Percentiles rank a stretch among this genome's conserved stretches.
These are phyloP conservation scores for Malassezia yamatoensis DNA, from an alignment of 1,284 basidiomycete species.

Conservation along the genomic window DNA sequence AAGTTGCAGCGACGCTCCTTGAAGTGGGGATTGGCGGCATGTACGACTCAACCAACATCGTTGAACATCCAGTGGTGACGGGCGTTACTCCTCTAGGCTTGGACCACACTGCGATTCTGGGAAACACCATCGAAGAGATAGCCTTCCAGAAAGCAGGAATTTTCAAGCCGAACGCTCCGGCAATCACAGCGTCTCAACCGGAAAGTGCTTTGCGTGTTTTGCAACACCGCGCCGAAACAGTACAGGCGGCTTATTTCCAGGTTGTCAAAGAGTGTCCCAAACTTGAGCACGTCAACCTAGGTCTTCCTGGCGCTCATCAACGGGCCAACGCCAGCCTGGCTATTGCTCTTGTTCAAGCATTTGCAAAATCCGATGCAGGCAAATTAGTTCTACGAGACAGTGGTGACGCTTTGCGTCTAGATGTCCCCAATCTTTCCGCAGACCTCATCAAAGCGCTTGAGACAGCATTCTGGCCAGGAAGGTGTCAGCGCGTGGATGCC, in stretches of 20 bases:
- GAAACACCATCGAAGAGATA: conserved; percentile 79
- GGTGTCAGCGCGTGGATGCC: conserved; percentile 74
- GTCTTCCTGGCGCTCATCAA: conserved; percentile 81
- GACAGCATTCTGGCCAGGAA: conserved; percentile 80
- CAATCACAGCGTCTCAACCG: conserved; percentile 72
- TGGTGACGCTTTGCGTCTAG: conserved; percentile 14
- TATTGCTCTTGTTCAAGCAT: conserved; percentile 62
- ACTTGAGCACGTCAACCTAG: conserved; percentile 59
- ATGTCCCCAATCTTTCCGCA: conserved; percentile 28
- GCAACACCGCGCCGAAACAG: conserved; percentile 7
- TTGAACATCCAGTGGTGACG: conserved; percentile 76
- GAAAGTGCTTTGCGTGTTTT: conserved; percentile 62
- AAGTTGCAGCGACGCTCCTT: conserved; percentile 77
- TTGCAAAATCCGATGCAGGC: conserved; percentile 54
- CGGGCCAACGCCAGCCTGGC: conserved; percentile 80
- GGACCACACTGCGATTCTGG: conserved; percentile 83
- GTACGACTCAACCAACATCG: conserved; percentile 92
- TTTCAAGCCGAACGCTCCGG: conserved; percentile 80
- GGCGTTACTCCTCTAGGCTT: conserved; percentile 83
- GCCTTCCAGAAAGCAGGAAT: conserved; percentile 95
- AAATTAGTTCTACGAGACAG: conserved; percentile 18
- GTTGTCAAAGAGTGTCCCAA: conserved; percentile 24
- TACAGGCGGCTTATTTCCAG: conserved; percentile 49
- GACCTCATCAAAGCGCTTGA: conserved; percentile 35
- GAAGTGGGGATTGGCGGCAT: conserved; percentile 94